These are phyloP conservation scores for Diutina siamensis DNA, from an alignment of 1,139 yeast species.

Conservation along the genomic window DNA sequence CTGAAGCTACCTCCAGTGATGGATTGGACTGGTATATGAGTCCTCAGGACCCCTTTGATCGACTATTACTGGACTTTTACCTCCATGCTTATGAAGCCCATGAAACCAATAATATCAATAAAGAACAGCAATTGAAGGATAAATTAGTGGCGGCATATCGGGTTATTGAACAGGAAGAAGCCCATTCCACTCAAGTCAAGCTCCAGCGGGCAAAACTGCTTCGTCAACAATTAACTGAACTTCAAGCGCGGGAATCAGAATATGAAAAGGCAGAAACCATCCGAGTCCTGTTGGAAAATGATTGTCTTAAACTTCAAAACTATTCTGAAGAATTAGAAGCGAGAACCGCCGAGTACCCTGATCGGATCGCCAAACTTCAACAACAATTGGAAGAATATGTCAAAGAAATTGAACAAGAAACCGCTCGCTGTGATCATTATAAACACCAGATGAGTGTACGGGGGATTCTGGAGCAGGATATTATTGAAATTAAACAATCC, in stretches of 20 bases:
- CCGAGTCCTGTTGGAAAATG: not conserved
- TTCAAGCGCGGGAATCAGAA: not conserved
- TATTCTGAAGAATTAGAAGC: not conserved
- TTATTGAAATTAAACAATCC: not conserved
- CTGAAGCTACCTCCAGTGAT: not conserved
- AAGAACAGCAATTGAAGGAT: not conserved
- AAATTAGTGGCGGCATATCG: not conserved
- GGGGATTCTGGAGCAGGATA: not conserved
- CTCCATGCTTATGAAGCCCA: not conserved
- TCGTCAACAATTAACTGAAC: not conserved
- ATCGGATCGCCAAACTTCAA: not conserved
- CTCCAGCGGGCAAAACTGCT: not conserved
- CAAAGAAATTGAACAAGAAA: not conserved
- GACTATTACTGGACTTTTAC: not conserved
- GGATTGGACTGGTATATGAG: constrained; percentile 2
- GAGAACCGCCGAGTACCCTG: not conserved
- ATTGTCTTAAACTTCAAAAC: not conserved
- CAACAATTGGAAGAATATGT: not conserved
- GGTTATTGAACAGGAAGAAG: not conserved
- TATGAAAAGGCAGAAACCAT: not conserved
- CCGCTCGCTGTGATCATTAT: not conserved
- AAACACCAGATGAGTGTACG: not conserved
- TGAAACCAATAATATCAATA: no score
- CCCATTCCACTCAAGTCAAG: not conserved
- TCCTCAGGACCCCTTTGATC: not conserved